Conservation (phyloP, 495 filamentous ascomycete genomes). For the Filosporella fistucella region DNA sequence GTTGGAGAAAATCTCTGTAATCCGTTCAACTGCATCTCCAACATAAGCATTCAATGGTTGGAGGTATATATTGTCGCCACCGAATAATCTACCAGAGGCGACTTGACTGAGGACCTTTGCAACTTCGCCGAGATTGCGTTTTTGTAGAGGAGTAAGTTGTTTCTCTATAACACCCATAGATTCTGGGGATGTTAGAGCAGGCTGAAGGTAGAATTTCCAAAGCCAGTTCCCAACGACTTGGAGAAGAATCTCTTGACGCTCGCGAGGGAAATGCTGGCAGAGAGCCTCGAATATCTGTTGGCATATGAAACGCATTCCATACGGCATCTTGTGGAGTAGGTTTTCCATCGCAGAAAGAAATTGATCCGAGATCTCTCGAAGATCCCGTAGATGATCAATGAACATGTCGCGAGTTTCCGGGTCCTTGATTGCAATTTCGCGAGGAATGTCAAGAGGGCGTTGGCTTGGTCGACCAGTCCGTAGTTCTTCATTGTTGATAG, state of each 20-base stretch:
- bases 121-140: conserved; percentile 87
- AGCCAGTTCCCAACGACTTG: conserved; percentile 86
- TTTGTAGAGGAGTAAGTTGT: conserved; percentile 82
- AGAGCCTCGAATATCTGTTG: conserved; percentile 80
- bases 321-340: conserved; percentile 81
- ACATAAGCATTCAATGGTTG: conserved; percentile 91
- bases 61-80: conserved; percentile 90
- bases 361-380: conserved; percentile 88
- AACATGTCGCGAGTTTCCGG: conserved; percentile 87
- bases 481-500: conserved; percentile 95
- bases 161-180: conserved; percentile 86
- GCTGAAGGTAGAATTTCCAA: conserved; percentile 91
- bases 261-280: conserved; percentile 68
- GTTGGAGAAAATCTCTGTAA: conserved; percentile 65
- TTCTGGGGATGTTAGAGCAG: conserved; percentile 81
- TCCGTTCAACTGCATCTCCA: conserved; percentile 74
- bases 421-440: conserved; percentile 90
- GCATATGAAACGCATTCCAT: conserved; percentile 85
- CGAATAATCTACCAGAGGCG: conserved; percentile 79
- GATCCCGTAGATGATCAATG: conserved; percentile 87
- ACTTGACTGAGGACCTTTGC: conserved; percentile 88
- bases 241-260: conserved; percentile 71
- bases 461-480: conserved; percentile 80
- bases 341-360: conserved; percentile 81
- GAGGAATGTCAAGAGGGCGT: conserved; percentile 72